These are phyloP conservation scores for Fusarium phyllophilum DNA, from an alignment of 2,329 filamentous ascomycete species.

Conservation along the genomic window DNA sequence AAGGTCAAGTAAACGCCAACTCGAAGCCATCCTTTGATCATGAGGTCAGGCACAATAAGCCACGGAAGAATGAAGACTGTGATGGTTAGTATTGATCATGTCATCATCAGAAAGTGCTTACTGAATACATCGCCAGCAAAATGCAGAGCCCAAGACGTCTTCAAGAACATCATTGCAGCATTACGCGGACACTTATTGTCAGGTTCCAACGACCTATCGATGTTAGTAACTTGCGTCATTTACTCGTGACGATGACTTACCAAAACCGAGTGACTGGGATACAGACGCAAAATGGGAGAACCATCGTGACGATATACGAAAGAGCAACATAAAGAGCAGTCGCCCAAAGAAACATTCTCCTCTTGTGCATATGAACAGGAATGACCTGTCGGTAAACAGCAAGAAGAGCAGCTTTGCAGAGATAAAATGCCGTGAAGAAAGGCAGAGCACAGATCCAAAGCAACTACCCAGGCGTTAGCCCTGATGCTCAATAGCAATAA, in stretches of 20 bases:
- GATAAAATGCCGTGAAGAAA: slow-evolving; percentile 22
- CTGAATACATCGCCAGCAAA: slow-evolving; percentile 24
- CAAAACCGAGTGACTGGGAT: slow-evolving; percentile 16
- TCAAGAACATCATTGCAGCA: not conserved
- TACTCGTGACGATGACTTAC: not conserved
- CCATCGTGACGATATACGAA: not conserved
- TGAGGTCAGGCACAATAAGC: slow-evolving; percentile 14
- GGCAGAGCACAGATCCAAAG: slow-evolving; percentile 25
- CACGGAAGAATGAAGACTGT: slow-evolving; percentile 19
- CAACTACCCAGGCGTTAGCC: not conserved
- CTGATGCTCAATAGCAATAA: no score
- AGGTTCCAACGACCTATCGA: not conserved
- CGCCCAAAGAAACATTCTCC: slow-evolving; percentile 15
- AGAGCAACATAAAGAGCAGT: not conserved
- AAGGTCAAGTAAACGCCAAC: slow-evolving; percentile 18
- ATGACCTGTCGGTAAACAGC: slow-evolving; percentile 20
- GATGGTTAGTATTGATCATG: fast-evolving
- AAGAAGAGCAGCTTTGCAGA: slow-evolving; percentile 27
- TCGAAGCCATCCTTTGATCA: slow-evolving; percentile 10
- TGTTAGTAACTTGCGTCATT: not conserved
- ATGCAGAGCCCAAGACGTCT: slow-evolving; percentile 15
- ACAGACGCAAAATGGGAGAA: slow-evolving; percentile 8
- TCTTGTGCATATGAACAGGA: slow-evolving; percentile 18
- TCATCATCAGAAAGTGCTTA: not conserved
- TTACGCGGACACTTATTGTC: fast-evolving